phyloP scores from a whole-genome alignment of 2,329 filamentous ascomycete species.

The Cladorrhinum sp. region DNA sequence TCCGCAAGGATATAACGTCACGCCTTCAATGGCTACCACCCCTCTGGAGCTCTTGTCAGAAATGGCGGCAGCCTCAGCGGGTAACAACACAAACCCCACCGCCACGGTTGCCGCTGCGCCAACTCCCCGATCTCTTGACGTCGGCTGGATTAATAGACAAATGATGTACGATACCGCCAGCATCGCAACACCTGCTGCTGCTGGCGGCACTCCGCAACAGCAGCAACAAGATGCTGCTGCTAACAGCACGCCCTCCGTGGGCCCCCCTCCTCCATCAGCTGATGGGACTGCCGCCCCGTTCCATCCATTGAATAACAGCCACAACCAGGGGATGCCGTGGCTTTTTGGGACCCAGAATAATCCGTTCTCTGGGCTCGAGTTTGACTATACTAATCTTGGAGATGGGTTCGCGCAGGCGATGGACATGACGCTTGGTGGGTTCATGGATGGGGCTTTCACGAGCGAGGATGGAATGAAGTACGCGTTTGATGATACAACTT shows the following conservation, averaged over 20 bases:
- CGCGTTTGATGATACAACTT: not conserved
- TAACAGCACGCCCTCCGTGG: not conserved
- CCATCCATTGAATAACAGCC: slow-evolving; percentile 9
- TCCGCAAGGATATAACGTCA: not conserved
- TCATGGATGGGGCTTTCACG: slow-evolving; percentile 30
- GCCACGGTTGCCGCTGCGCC: slow-evolving; percentile 20
- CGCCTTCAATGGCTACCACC: slow-evolving; percentile 42
- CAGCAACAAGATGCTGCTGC: not conserved
- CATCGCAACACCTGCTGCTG: not conserved
- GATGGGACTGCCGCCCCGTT: not conserved
- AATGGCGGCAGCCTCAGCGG: slow-evolving; percentile 37
- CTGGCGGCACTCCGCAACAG: not conserved
- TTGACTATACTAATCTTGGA: slow-evolving; percentile 37
- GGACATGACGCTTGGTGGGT: slow-evolving; percentile 41
- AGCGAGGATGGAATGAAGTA: slow-evolving; percentile 32
- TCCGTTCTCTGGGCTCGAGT: slow-evolving; percentile 30
- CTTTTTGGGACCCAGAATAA: slow-evolving; percentile 28
- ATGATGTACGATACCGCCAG: not conserved
- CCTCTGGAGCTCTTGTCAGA: slow-evolving; percentile 57
- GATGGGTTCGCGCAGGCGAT: slow-evolving; percentile 45
- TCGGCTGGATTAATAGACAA: slow-evolving; percentile 1
- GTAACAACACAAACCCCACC: slow-evolving; percentile 38
- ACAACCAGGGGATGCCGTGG: not conserved
- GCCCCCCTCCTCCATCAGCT: not conserved
- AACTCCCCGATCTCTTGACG: slow-evolving; percentile 10